phyloP scores from a whole-genome alignment of 164 flowering plant genomes.

The Magnolia changhungtana region DNA sequence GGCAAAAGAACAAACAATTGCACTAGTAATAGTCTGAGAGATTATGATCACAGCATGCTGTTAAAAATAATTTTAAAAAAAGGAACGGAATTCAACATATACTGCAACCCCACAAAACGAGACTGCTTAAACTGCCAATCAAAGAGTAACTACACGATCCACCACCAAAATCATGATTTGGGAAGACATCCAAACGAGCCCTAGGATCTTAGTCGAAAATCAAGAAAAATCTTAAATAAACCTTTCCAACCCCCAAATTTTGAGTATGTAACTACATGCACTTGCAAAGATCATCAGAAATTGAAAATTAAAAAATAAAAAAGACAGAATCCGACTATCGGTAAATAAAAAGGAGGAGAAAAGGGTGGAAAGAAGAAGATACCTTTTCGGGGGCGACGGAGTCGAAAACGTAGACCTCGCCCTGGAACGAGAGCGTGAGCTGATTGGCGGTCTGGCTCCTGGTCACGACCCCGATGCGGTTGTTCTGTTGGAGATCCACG shows the following conservation, averaged over 20 bases:
- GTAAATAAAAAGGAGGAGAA: neutral
- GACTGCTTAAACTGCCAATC: too few relatives aligned
- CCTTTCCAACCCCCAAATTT: neutral
- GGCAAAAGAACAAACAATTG: too few relatives aligned
- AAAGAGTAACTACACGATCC: too few relatives aligned
- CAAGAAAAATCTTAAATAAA: too few relatives aligned
- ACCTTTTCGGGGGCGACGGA: slow-evolving; percentile 65
- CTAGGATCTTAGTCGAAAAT: too few relatives aligned
- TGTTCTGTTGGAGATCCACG: neutral
- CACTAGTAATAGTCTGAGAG: too few relatives aligned
- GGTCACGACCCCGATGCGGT: neutral
- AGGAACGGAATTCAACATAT: too few relatives aligned
- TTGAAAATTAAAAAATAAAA: neutral
- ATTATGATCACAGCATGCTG: too few relatives aligned
- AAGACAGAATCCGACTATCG: neutral
- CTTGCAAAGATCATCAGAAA: neutral
- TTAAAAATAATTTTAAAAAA: too few relatives aligned
- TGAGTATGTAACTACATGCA: neutral
- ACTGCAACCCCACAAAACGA: too few relatives aligned
- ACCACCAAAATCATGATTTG: too few relatives aligned
- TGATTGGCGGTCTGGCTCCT: slow-evolving; percentile 24
- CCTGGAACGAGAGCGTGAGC: slow-evolving; percentile 60
- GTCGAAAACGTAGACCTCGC: slow-evolving; percentile 62
- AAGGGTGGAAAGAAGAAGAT: neutral
- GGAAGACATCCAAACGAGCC: too few relatives aligned